phyloP scores from a whole-genome alignment of 2,329 filamentous ascomycete genomes.

The Rhynchosporium graminicola region DNA sequence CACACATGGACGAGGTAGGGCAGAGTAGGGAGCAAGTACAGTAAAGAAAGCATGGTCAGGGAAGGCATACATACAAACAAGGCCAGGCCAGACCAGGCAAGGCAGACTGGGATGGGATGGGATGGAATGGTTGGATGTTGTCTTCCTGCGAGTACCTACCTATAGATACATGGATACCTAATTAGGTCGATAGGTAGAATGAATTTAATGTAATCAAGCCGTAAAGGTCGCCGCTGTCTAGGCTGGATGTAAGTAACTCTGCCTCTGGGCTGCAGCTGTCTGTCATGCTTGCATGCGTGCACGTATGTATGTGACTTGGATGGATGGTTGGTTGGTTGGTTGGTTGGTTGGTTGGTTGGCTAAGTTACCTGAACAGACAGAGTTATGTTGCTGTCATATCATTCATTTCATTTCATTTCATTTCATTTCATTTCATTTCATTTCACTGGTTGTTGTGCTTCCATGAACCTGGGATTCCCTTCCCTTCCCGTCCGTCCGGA shows the following conservation, averaged over 20 bases:
- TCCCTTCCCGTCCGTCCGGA: not conserved
- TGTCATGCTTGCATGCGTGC: slow-evolving; percentile 2
- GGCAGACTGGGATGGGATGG: not conserved
- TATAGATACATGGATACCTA: too few species aligned
- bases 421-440: not conserved
- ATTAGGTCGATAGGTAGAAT: not conserved
- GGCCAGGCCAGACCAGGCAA: not conserved
- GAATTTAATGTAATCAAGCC: not conserved
- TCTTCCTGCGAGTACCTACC: too few species aligned
- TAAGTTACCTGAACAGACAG: too few species aligned
- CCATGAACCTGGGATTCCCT: not conserved
- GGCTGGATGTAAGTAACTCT: too few species aligned
- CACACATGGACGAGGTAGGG: not conserved
- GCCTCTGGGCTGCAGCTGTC: slow-evolving; percentile 1
- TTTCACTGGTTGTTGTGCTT: not conserved
- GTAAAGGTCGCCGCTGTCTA: too few species aligned
- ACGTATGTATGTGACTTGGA: not conserved
- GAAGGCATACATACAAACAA: not conserved
- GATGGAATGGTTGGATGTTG: not conserved
- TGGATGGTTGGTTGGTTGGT: too few species aligned
- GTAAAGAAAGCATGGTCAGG: slow-evolving; percentile 4
- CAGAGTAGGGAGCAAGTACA: not conserved
- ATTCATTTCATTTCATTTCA: not conserved
- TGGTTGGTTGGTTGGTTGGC: too few species aligned
- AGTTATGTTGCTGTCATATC: too few species aligned